These are phyloP conservation scores for Nothophaeocryptopus gaeumannii DNA, from an alignment of 2,329 filamentous ascomycete species.

Conservation along the genomic window DNA sequence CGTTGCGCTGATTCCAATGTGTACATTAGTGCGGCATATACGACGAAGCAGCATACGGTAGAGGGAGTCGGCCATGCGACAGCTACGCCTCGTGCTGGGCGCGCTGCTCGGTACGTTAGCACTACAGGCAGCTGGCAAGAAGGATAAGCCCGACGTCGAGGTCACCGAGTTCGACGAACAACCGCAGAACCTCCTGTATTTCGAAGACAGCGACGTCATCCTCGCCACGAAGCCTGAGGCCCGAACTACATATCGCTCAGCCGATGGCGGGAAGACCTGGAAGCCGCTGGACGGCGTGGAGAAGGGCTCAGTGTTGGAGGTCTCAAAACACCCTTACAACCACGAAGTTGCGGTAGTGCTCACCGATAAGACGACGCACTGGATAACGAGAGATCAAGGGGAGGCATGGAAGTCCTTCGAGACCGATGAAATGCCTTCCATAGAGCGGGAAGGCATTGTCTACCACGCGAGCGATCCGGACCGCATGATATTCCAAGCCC, in stretches of 20 bases:
- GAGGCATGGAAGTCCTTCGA: constrained; percentile 76
- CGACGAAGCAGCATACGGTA: constrained; percentile 4
- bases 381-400: constrained; percentile 78
- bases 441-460: constrained; percentile 57
- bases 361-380: constrained; percentile 66
- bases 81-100: constrained; percentile 16
- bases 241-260: constrained; percentile 70
- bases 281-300: constrained; percentile 61
- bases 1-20: neutral
- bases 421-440: constrained; percentile 57
- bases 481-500: constrained; percentile 74
- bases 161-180: constrained; percentile 63
- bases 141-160: constrained; percentile 58
- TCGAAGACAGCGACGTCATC: constrained; percentile 81
- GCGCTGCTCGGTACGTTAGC: constrained; percentile 27
- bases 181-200: constrained; percentile 76
- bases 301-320: constrained; percentile 58
- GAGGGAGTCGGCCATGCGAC: constrained; percentile 13
- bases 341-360: constrained; percentile 75
- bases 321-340: constrained; percentile 78
- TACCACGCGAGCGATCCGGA: constrained; percentile 84
- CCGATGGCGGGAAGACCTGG: constrained; percentile 79
- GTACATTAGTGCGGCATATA: neutral
- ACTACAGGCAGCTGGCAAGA: constrained; percentile 25
- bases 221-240: constrained; percentile 67